These are phyloP conservation scores for Hygrocybe punicea DNA, from an alignment of 768 basidiomycete genomes.

Conservation along the genomic window DNA sequence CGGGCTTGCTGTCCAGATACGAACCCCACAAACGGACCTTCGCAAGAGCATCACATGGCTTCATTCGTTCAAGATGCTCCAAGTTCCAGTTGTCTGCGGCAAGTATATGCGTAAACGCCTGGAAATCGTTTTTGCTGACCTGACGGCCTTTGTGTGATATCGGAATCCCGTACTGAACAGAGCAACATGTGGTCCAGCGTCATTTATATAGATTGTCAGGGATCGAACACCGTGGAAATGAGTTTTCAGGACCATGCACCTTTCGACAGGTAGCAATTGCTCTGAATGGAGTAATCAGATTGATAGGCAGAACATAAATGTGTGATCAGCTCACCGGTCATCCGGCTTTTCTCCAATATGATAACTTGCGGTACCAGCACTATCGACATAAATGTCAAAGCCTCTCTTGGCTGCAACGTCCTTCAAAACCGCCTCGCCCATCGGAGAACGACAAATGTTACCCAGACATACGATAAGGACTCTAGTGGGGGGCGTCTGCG, in stretches of 20 bases:
- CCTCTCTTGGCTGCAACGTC: slow-evolving; percentile 65
- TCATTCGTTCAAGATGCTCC: slow-evolving; percentile 52
- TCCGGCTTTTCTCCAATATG: slow-evolving; percentile 85
- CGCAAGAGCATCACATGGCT: slow-evolving; percentile 52
- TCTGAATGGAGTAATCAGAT: not conserved
- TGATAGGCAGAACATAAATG: not conserved
- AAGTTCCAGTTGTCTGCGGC: slow-evolving; percentile 81
- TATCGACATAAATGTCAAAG: slow-evolving; percentile 69
- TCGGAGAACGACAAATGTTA: slow-evolving; percentile 87
- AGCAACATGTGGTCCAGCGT: slow-evolving; percentile 6
- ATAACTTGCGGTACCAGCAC: slow-evolving; percentile 81
- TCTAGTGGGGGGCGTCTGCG: slow-evolving; percentile 34
- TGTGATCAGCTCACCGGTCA: slow-evolving; percentile 49
- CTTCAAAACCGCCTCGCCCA: slow-evolving; percentile 84
- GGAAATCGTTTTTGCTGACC: slow-evolving; percentile 65
- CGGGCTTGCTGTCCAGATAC: slow-evolving; percentile 64
- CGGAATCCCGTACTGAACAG: slow-evolving; percentile 62
- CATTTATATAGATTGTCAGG: no score
- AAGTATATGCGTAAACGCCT: slow-evolving; percentile 75
- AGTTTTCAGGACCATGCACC: not conserved
- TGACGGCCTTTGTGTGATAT: slow-evolving; percentile 70
- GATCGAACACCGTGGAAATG: not conserved
- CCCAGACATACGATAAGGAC: slow-evolving; percentile 75
- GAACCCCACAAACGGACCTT: slow-evolving; percentile 77
- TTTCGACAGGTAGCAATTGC: slow-evolving; percentile 3